Conservation (phyloP, 805 yeast species). For the Clavispora vitiphila region DNA sequence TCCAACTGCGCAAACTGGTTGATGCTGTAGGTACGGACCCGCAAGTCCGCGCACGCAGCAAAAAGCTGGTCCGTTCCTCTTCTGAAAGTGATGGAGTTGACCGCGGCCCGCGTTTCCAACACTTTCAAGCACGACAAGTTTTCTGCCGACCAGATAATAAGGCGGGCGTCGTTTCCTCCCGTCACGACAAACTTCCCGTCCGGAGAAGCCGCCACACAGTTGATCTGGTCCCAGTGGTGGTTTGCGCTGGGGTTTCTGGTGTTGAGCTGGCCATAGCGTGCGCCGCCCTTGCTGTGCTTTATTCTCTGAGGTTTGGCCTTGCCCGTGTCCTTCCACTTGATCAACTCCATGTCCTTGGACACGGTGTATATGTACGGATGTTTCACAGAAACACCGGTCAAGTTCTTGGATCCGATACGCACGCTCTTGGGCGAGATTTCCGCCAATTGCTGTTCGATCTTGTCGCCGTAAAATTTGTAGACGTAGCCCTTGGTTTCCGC, state of each 20-base stretch:
- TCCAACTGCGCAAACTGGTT: slow-evolving; percentile 87
- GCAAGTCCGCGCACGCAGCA: slow-evolving; percentile 89
- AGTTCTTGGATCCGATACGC: slow-evolving; percentile 56
- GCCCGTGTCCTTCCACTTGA: slow-evolving; percentile 71
- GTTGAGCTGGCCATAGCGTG: slow-evolving; percentile 33
- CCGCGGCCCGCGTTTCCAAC: slow-evolving; percentile 70
- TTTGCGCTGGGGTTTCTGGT: slow-evolving; percentile 48
- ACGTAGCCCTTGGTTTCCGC: slow-evolving; percentile 86
- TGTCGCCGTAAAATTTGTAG: slow-evolving; percentile 60
- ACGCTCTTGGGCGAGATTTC: slow-evolving; percentile 36
- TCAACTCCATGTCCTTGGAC: slow-evolving; percentile 73
- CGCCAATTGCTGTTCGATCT: slow-evolving; percentile 34
- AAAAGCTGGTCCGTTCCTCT: slow-evolving; percentile 78
- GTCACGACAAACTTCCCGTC: slow-evolving; percentile 88
- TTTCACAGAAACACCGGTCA: slow-evolving; percentile 52
- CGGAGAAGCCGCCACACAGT: slow-evolving; percentile 75
- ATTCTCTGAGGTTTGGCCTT: slow-evolving; percentile 51
- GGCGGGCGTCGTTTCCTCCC: slow-evolving; percentile 79
- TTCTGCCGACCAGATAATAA: slow-evolving; percentile 84
- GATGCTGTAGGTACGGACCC: slow-evolving; percentile 80
- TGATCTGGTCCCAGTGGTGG: slow-evolving; percentile 75
- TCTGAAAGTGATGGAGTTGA: slow-evolving; percentile 71
- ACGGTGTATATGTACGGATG: slow-evolving; percentile 69
- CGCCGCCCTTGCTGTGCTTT: slow-evolving; percentile 63
- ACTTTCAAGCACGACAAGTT: slow-evolving; percentile 71